phyloP scores from a whole-genome alignment of 306 rosid species.

The Arachis hypogaea region DNA sequence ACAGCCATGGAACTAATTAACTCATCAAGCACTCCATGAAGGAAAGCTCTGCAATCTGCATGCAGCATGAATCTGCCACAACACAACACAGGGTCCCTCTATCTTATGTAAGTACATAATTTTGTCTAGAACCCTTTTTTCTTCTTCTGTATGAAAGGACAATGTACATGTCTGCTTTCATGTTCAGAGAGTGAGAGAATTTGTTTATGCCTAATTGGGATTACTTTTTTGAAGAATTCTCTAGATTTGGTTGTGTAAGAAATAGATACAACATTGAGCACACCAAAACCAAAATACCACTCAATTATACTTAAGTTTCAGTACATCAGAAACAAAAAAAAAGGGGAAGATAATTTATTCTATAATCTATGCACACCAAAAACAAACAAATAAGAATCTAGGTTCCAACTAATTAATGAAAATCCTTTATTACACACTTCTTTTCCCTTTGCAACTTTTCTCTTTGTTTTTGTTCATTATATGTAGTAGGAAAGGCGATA shows the following conservation, averaged over 20 bases:
- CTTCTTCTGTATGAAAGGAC: neutral
- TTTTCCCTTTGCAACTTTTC: neutral
- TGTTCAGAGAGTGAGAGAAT: neutral
- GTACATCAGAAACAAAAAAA: conserved; percentile 58
- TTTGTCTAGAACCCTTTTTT: neutral
- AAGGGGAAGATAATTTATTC: conserved; percentile 44
- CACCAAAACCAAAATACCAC: conserved; percentile 79
- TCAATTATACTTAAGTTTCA: conserved; percentile 59
- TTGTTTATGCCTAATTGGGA: conserved; percentile 3
- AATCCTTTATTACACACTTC: conserved; percentile 36
- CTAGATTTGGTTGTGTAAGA: neutral
- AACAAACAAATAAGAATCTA: conserved; percentile 55
- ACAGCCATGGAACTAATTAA: neutral
- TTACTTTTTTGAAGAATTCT: neutral
- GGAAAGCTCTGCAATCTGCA: neutral
- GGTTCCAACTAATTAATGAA: conserved; percentile 43
- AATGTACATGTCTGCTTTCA: no score
- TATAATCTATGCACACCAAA: conserved; percentile 70
- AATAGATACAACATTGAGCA: conserved; percentile 48
- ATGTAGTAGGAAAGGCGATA: conserved; percentile 57
- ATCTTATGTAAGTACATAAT: conserved; percentile 37
- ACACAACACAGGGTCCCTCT: conserved; percentile 7
- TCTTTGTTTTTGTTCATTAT: conserved; percentile 44
- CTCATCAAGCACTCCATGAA: conserved; percentile 12
- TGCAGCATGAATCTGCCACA: conserved; percentile 31